Base-by-base conservation (phyloP, 345 rosid genomes). In the Reutealis trisperma region DNA sequence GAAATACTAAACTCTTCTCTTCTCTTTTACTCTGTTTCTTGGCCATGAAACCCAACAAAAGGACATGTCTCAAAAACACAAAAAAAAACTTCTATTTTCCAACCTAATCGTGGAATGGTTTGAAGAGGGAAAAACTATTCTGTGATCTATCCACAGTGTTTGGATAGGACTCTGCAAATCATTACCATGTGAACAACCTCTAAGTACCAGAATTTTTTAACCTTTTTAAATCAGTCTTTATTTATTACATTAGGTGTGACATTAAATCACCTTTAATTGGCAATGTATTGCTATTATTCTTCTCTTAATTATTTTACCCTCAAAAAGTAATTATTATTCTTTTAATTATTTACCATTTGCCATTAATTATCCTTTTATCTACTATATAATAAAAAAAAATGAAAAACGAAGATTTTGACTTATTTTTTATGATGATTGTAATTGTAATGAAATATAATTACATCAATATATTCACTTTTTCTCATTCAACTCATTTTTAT, bases 1-100 rank as follows among this genome's bases (percentile, higher is more conserved):
- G 83, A 77, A 76, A 74, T 51, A 49, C 75, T 69, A 77, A 25
- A 63, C 21, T 51, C 72, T 54, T n/a, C 45, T 70, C 41, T 25
- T 69, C 18, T 24, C 32, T 60, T 51, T 51, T 16, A 22, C 22
- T 41, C 52, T 49, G 14, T 24, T 27, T 49, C 54, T 72, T 42
- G 22, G 41, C 51, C 67, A 24, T 61, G 42, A 47, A 44, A 15
- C 19, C n/a, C 24, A 52, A 54, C 47, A 37, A 34, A 34, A 37
- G 49, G 30, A 7, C 63, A 45, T 73, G 59, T 19, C 70, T 74
- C 61, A 37, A 37, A 27, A 27, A 27, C 30, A 27, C 30, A 27
- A 27, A 27, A 44, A 60, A 73, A 61, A 55, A 44, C 5, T 4
- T 5, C 69, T 8, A 61, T 14, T 62, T 74, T 30, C 10, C 61